These are phyloP conservation scores for Aspergillus novofumigatus DNA, from an alignment of 2,329 filamentous ascomycete genomes.

Conservation along the genomic window DNA sequence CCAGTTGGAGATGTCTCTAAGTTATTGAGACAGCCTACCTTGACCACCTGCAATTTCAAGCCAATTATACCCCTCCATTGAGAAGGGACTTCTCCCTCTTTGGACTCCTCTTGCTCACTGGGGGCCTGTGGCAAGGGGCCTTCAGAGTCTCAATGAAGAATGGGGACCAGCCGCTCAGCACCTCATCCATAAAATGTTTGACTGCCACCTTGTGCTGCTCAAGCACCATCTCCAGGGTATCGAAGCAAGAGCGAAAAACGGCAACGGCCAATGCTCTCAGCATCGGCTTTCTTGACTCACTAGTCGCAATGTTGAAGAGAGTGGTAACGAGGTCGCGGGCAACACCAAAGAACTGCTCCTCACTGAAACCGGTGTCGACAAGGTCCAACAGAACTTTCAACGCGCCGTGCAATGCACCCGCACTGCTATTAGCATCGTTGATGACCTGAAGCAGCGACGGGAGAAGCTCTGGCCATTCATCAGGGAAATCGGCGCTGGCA, in stretches of 20 bases:
- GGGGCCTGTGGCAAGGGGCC: slow-evolving; percentile 61
- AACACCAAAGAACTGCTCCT: slow-evolving; percentile 90
- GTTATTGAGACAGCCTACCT: slow-evolving; percentile 43
- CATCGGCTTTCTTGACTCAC: slow-evolving; percentile 67
- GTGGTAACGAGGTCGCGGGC: slow-evolving; percentile 80
- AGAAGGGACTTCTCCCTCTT: slow-evolving; percentile 54
- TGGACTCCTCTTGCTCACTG: slow-evolving; percentile 54
- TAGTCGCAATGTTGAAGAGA: slow-evolving; percentile 76
- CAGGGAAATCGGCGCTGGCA: slow-evolving; percentile 86
- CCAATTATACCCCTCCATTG: slow-evolving; percentile 77
- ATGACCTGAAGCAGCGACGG: slow-evolving; percentile 75
- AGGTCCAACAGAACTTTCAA: slow-evolving; percentile 83
- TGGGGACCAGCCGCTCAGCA: slow-evolving; percentile 77
- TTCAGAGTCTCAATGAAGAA: slow-evolving; percentile 82
- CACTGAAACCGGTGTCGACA: slow-evolving; percentile 87
- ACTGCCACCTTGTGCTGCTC: slow-evolving; percentile 85
- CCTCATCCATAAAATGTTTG: slow-evolving; percentile 82
- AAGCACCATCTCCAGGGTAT: slow-evolving; percentile 94
- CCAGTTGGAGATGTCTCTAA: neutral
- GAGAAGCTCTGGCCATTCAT: slow-evolving; percentile 88
- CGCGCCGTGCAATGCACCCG: slow-evolving; percentile 81
- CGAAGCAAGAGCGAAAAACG: slow-evolving; percentile 87
- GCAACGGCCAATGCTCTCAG: slow-evolving; percentile 82
- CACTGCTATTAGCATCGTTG: slow-evolving; percentile 60
- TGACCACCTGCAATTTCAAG: slow-evolving; percentile 90